Evolutionary conservation across 2,329 filamentous ascomycete species (phyloP).

Genomic region (Aspergillus clavatus): DNA sequence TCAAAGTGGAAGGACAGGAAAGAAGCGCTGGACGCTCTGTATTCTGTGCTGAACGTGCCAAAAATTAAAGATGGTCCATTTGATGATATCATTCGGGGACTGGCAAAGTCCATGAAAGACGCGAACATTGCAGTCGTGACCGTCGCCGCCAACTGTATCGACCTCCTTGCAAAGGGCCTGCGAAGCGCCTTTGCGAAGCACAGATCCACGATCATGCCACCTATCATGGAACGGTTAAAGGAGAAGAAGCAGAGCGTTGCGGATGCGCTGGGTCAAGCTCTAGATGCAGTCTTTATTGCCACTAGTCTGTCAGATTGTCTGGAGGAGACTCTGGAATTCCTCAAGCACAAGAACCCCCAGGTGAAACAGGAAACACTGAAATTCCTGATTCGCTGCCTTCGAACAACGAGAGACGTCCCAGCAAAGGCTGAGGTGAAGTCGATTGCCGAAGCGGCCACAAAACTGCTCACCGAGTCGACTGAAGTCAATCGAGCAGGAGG

Average conservation of each 20-base stretch:
- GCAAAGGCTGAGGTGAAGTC: conserved; percentile 75
- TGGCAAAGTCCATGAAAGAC: conserved; percentile 98
- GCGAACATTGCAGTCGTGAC: conserved; percentile 94
- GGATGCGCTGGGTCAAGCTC: conserved; percentile 78
- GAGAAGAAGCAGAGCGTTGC: conserved; percentile 91
- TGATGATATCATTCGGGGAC: conserved; percentile 71
- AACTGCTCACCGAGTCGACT: conserved; percentile 82
- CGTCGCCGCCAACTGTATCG: conserved; percentile 87
- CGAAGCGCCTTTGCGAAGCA: conserved; percentile 75
- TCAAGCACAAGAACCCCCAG: conserved; percentile 94
- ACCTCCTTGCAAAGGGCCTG: conserved; percentile 80
- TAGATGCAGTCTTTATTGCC: conserved; percentile 65
- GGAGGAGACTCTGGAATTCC: conserved; percentile 80
- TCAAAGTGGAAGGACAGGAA: conserved; percentile 99
- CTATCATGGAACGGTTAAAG: conserved; percentile 92
- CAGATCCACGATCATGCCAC: conserved; percentile 71
- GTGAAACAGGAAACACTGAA: conserved; percentile 94
- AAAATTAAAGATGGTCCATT: conserved; percentile 89
- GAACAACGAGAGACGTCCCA: conserved; percentile 77
- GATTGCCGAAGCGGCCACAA: conserved; percentile 85
- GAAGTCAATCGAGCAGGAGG: conserved; percentile 81
- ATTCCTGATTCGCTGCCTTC: conserved; percentile 84
- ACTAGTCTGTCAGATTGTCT: conserved; percentile 77
- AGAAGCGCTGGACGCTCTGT: conserved; percentile 81
- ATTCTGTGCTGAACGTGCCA: conserved; percentile 72